Evolutionary conservation across 225 moss, liverwort and hornwort genomes (phyloP), one percentile per base, ranked within the genome.

Genomic region (Lunularia cruciata): DNA sequence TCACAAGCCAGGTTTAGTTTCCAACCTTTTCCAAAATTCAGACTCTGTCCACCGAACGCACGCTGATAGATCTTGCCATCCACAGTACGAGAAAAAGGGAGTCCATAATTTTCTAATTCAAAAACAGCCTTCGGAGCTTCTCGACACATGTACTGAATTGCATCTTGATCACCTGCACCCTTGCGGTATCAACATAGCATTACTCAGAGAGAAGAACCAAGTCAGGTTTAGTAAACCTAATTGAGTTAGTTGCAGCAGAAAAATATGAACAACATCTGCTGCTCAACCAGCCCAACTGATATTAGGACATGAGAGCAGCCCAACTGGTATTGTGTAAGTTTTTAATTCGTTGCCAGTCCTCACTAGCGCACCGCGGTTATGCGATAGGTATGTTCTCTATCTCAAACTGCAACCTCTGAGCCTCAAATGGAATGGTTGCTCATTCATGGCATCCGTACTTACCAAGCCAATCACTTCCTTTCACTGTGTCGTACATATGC

Each of bases 401-500:
- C 5, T 60, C 5, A 58, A 12, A 45, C 8, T 45, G 45, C 45
- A 45, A 45, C 3, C 1, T 45, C 8, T 45, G 14, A 45, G 2
- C 2, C 6, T n/a, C n/a, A n/a, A n/a, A n/a, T n/a, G n/a, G n/a
- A n/a, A n/a, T n/a, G n/a, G n/a, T n/a, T n/a, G n/a, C n/a, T n/a
- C 43, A 43, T 43, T 43, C 43, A 2, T 43, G 25, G 32, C 42
- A 43, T 37, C 20, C 11, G 16, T 20, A 53, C 84, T 71, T 77
- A 90, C 90, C 92, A 23, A 92, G 87, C 89, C 92, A 92, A 62
- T 92, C 96, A 77, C 96, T 98, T 81, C 96, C 96, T 72, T 98
- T 98, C 46, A 98, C 96, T 5, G 96, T 98, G 56, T 96, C 96
- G 69, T 96, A 96, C 96, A 96, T 96, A 68, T 96, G 96, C 92